Base-by-base conservation (phyloP, 345 rosid genomes). In the Citropsis articulata region DNA sequence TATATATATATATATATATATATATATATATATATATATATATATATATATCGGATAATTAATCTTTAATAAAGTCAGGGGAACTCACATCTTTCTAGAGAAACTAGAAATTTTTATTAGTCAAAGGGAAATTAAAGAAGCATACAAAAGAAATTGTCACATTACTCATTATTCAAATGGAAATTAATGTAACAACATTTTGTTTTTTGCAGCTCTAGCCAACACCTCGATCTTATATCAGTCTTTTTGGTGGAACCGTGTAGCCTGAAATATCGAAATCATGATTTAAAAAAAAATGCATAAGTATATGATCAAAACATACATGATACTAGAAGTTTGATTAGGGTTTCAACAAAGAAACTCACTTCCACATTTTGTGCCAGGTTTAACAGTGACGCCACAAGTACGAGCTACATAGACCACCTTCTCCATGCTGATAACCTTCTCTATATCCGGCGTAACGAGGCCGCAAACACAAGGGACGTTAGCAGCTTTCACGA, bases 341-440 rank as follows among this genome's bases (percentile, higher is more conserved):
- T 56, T 56, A 56, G 31, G 14, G 19, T 27, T 68, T 24, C 5
- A 57, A 16, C 8, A 35, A 30, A 38, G 0, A 10, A 28, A 36
- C 88, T 75, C 73, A 84, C 88, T 83, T 83, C 92, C 90, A 76
- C 92, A 85, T 81, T 86, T 84, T 31, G 59, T 69, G 22, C 90
- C 91, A 2, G 74, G 80, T 1, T 64, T 35, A 56, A 87, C 72
- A 16, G 81, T 83, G 21, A 80, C 78, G 77, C 88, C 87, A 56
- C 92, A 89, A 67, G 78, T 83, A 10, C 74, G 66, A 40, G 86
- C 87, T 53, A 86, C 85, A 14, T 79, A 81, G 40, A 78, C 86
- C 13, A 84, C 88, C 80, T 89, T 89, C 25, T 76, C 77, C 89
- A 86, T 79, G 78, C 85, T 86, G 48, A 86, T 55, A 61, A 68